Conservation (phyloP, 202 grass and related monocot species). For the Digitaria exilis region DNA sequence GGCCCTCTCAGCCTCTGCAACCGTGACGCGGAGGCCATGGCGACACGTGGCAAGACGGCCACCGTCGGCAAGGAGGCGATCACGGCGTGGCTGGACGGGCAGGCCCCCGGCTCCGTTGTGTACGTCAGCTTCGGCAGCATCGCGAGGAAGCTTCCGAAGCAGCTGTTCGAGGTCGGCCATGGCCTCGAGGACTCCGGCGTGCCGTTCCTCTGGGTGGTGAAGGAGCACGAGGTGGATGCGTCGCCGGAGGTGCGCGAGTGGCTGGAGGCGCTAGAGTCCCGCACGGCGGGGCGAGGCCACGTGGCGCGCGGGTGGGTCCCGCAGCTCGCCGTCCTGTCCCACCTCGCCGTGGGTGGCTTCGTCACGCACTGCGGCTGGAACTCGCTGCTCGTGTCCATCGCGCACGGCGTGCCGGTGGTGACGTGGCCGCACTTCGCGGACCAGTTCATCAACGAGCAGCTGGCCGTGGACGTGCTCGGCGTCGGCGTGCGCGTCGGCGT, state of each 20-base stretch:
- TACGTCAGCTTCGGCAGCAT: constrained; percentile 72
- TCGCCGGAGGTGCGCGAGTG: constrained; percentile 32
- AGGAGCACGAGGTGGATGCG: constrained; percentile 28
- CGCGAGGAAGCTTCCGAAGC: constrained; percentile 6
- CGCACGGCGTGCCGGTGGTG: constrained; percentile 52
- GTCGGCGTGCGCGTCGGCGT: constrained; percentile 56
- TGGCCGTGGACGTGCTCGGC: constrained; percentile 57
- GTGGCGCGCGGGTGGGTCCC: constrained; percentile 47
- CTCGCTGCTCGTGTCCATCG: constrained; percentile 55
- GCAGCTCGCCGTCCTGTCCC: constrained; percentile 11
- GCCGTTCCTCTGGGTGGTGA: constrained; percentile 64
- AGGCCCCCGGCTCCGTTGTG: constrained; percentile 40
- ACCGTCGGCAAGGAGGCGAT: background rate
- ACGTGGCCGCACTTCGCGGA: constrained; percentile 72
- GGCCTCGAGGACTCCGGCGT: constrained; percentile 47
- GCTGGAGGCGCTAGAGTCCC: constrained; percentile 34
- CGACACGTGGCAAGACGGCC: background rate
- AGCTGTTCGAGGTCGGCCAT: constrained; percentile 54
- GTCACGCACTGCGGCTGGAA: constrained; percentile 54
- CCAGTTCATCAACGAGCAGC: constrained; percentile 77
- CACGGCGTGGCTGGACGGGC: constrained; percentile 42
- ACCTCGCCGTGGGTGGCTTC: constrained; percentile 21
- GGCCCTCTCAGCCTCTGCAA: constrained; percentile 56
- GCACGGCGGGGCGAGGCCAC: constrained; percentile 36
- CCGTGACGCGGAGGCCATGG: constrained; percentile 30